Base-by-base conservation (phyloP, 352 stramenopile genomes). In the Phytopythium vexans region DNA sequence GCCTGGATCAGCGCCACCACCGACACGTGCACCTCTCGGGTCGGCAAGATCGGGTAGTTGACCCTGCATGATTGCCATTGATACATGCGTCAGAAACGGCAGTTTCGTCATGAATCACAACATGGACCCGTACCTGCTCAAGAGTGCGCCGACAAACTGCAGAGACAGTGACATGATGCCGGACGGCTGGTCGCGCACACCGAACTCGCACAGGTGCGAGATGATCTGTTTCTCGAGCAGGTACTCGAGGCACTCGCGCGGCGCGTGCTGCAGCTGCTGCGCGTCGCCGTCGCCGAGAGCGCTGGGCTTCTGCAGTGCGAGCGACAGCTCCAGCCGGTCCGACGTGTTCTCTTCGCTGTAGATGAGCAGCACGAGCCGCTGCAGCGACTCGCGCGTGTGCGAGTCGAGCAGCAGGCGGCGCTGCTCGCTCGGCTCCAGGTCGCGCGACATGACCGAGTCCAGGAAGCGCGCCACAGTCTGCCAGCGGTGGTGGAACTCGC, bases 401-500 rank as follows among this genome's bases (percentile, higher is more conserved):
- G 77, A 91, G 36, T 94, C 81, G 15, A 88, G 73, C 41, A 94
- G 60, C 42, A 90, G 65, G 1, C 77, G 76, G n/a, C 82, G 76
- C 66, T 94, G 84, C 61, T 92, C 79, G 34, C 52, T 55, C 14
- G 82, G 62, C 52, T 89, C 76, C 33, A 92, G 46, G 8, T 91
- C 73, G 32, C 82, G 78, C 7, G 72, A 68, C 49, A 89, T 51
- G 15, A 95, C 62, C 6, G 81, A 74, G 52, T 92, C 82, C 11
- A 93, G 70, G 54, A 93, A 93, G 53, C 75, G 81, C 57, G 74
- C 71, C 37, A 95, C 77, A 0, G 64, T 93, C 33, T 68, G 77
- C 85, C 85, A 95, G 15, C 78, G 81, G 60, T 93, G 81, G 57
- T 93, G 81, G 59, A 95, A 95, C 60, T 95, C 85, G 45, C 92